Evolutionary conservation across 768 basidiomycete genomes (phyloP).

Genomic region (Macrolepiota albuminosa): DNA sequence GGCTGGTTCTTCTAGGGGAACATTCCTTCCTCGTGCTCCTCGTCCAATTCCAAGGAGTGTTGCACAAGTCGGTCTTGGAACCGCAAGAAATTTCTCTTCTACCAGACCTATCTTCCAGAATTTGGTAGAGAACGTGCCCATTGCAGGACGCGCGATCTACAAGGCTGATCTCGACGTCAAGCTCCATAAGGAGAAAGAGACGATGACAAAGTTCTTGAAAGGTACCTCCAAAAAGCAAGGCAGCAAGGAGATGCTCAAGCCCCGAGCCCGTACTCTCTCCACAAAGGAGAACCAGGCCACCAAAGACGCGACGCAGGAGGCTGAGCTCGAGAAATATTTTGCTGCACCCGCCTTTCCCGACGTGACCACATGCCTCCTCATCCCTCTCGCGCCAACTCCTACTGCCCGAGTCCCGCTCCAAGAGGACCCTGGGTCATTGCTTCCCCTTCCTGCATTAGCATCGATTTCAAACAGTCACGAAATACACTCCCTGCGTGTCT

Average conservation of each 20-base stretch:
- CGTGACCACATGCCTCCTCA: slow-evolving; percentile 63
- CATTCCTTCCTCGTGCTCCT: slow-evolving; percentile 57
- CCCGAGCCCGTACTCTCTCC: slow-evolving; percentile 15
- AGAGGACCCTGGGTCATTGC: slow-evolving; percentile 27
- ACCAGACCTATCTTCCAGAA: slow-evolving; percentile 76
- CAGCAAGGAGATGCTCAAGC: slow-evolving; percentile 32
- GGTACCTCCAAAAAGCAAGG: slow-evolving; percentile 18
- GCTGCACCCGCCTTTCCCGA: slow-evolving; percentile 25
- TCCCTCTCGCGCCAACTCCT: slow-evolving; percentile 76
- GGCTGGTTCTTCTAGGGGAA: slow-evolving; percentile 36
- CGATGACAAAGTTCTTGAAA: slow-evolving; percentile 22
- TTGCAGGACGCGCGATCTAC: slow-evolving; percentile 69
- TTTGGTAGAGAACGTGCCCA: slow-evolving; percentile 72
- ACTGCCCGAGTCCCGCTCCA: slow-evolving; percentile 59
- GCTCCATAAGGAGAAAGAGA: slow-evolving; percentile 38
- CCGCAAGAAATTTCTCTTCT: slow-evolving; percentile 71
- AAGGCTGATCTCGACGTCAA: slow-evolving; percentile 70
- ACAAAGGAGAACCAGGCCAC: slow-evolving; percentile 11
- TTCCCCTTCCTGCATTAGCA: slow-evolving; percentile 51
- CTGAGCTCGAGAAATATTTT: slow-evolving; percentile 62
- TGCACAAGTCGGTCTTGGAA: slow-evolving; percentile 70
- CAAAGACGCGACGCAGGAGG: slow-evolving; percentile 10
- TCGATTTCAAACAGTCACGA: slow-evolving; percentile 48
- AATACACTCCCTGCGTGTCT: slow-evolving; percentile 59
- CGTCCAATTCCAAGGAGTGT: slow-evolving; percentile 41